Percentiles rank a stretch among this genome's conserved stretches.
phyloP scores from a whole-genome alignment of 2,329 filamentous ascomycete genomes.

The Didymella exigua region DNA sequence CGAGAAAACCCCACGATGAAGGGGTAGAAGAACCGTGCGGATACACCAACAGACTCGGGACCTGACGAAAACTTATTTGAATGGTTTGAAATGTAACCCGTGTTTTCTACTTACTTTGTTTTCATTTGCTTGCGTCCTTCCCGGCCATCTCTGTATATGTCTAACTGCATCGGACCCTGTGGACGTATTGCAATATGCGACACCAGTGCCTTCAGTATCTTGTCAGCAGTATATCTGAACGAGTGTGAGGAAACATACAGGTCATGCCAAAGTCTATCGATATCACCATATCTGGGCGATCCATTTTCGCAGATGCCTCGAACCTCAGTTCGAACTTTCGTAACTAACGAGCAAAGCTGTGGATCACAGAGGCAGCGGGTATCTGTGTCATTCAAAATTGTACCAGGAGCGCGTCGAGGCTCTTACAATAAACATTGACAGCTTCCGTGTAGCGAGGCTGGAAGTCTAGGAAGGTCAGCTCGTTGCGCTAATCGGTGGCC shows the following conservation, averaged over 20 bases:
- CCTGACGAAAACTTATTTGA: slow-evolving; percentile 20
- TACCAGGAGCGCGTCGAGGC: not conserved
- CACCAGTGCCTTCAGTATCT: slow-evolving; percentile 41
- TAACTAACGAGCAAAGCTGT: too few relatives aligned
- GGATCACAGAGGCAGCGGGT: too few relatives aligned
- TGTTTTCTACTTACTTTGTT: slow-evolving; percentile 50
- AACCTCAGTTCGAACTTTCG: not conserved
- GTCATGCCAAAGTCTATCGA: slow-evolving; percentile 48
- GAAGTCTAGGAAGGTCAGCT: not conserved
- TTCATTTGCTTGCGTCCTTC: slow-evolving; percentile 58
- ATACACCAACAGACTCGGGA: slow-evolving; percentile 60
- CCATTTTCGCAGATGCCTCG: not conserved
- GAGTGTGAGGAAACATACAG: slow-evolving; percentile 29
- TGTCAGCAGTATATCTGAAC: not conserved
- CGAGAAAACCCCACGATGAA: slow-evolving; percentile 61
- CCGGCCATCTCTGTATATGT: slow-evolving; percentile 59
- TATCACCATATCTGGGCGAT: slow-evolving; percentile 40
- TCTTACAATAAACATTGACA: not conserved
- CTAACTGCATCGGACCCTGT: slow-evolving; percentile 42
- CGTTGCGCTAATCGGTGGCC: not conserved
- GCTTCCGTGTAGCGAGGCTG: not conserved
- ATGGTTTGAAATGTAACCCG: accelerated
- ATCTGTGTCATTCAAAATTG: not conserved
- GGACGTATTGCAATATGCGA: slow-evolving; percentile 47
- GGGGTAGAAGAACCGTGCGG: slow-evolving; percentile 35